Evolutionary conservation across 2,329 filamentous ascomycete genomes (phyloP).

Genomic region (Aspergillus unguis): DNA sequence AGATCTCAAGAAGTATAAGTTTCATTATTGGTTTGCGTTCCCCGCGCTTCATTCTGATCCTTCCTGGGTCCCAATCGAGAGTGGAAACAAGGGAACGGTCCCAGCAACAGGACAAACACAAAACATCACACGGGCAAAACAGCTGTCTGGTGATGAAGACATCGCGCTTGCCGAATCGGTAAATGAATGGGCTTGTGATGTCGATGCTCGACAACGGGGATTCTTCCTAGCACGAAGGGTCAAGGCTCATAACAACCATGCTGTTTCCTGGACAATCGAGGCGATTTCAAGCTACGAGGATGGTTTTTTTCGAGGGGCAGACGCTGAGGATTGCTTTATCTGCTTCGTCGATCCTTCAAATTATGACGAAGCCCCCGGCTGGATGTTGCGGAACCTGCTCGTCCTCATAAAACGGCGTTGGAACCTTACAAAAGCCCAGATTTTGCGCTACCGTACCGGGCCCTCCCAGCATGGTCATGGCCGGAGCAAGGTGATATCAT

Average conservation of each 20-base stretch:
- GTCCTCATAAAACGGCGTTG: conserved; percentile 81
- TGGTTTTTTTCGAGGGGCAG: conserved; percentile 76
- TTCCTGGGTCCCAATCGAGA: conserved; percentile 63
- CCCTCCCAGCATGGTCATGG: conserved; percentile 74
- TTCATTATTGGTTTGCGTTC: conserved; percentile 98
- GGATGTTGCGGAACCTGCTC: conserved; percentile 87
- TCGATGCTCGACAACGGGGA: conserved; percentile 80
- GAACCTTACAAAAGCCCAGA: conserved; percentile 70
- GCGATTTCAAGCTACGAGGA: conserved; percentile 74
- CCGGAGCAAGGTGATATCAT: conserved; percentile 71
- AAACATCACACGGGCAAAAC: conserved; percentile 20
- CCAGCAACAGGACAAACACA: conserved; percentile 19
- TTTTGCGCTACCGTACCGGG: conserved; percentile 86
- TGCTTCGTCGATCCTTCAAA: conserved; percentile 92
- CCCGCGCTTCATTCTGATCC: conserved; percentile 88
- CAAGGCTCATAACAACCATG: not conserved
- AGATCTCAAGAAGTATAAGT: conserved; percentile 95
- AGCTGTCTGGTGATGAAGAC: conserved; percentile 66
- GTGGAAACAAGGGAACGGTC: conserved; percentile 16
- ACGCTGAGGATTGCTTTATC: conserved; percentile 73
- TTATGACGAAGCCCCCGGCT: conserved; percentile 80
- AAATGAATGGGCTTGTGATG: conserved; percentile 80
- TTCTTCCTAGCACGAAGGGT: conserved; percentile 89
- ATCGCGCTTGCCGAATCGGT: conserved; percentile 75
- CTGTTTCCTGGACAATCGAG: conserved; percentile 66